A percentile compares a stretch with the other conserved stretches of the same genome.
Conservation (phyloP, 352 stramenopile genomes). For the Plasmopara viticola region DNA sequence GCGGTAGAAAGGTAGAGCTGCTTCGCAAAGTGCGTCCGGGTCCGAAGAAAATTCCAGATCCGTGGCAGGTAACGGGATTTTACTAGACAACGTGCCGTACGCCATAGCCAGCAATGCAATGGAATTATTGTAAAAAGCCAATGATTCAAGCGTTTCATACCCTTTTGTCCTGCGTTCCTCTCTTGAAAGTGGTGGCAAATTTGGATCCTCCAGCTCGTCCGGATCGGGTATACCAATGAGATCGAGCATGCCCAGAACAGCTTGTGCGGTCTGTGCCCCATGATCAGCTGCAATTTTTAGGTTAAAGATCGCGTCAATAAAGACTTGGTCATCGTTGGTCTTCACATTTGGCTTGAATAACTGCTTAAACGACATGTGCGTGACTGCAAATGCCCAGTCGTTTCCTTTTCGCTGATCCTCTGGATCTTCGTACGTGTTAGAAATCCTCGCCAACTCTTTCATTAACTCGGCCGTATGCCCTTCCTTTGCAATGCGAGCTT, state of each 20-base stretch:
- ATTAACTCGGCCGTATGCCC: conserved; percentile 39
- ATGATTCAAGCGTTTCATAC: conserved; percentile 23
- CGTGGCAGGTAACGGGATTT: conserved; percentile 15
- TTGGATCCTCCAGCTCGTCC: conserved; percentile 13
- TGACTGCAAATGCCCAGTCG: conserved; percentile 49
- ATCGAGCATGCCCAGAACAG: conserved; percentile 47
- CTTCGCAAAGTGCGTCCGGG: conserved; percentile 24
- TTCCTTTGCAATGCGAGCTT: conserved; percentile 41
- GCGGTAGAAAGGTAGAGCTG: conserved; percentile 44
- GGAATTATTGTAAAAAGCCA: conserved; percentile 37
- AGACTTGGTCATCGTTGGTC: conserved; percentile 16
- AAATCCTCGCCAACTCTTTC: conserved; percentile 26
- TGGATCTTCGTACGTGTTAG: neutral
- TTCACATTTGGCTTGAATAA: conserved; percentile 41
- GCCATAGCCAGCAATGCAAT: conserved; percentile 51
- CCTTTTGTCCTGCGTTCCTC: conserved; percentile 30
- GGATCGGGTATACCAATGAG: conserved; percentile 40
- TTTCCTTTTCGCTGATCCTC: conserved; percentile 13
- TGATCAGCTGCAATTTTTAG: conserved; percentile 37
- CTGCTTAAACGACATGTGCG: conserved; percentile 50
- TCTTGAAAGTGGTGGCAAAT: conserved; percentile 7
- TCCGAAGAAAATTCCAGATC: conserved; percentile 2
- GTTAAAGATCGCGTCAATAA: conserved; percentile 37
- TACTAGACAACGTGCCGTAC: conserved; percentile 42
- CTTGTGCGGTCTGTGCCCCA: conserved; percentile 33